Base-by-base conservation (phyloP, 805 yeast species). In the Candida sithepensis region DNA sequence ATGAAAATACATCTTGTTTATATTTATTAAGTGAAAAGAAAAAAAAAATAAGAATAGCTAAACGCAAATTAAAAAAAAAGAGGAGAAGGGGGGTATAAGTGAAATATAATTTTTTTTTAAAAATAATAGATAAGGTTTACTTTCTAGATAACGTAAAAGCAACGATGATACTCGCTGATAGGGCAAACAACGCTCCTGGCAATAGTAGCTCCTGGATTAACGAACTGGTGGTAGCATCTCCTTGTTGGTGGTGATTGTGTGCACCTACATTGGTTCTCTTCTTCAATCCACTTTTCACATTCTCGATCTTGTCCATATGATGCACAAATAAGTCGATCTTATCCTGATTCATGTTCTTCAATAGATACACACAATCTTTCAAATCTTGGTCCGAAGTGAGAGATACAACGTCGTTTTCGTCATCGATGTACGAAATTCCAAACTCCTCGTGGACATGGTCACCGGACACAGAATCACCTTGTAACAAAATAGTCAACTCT, bases 401-500 rank as follows among this genome's bases (percentile, higher is more conserved):
- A 1, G 88, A 82, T 21, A 89, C 87, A 13, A 84, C 68, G 60
- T 89, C 96, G 13, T 87, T 85, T 58, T 89, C 96, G 58, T 88
- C 96, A 58, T 89, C 96, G 26, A 82, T 63, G 55, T 88, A 88
- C 47, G 90, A 82, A 44, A 88, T 77, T 0, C 88, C 89, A 22
- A 21, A 9, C 30, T 46, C 34, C n/a, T 46, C 50, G 3, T 28
- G 46, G 2, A 24, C 21, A 21, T 39, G 44, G 4, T 30, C 33
- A 1, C 4, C 34, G 3, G 9, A 10, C 2, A 19, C 24, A 2
- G 50, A 45, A 22, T 19, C 39, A 30, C 34, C 34, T 10, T 9
- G 8, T 14, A 47, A 61, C 14, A 51, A 45, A 8, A 49, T 43
- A 58, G 36, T 50, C 9, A 57, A 19, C 53, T 77, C 82, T 47